These are phyloP conservation scores for Xylariomycetidae sp. DNA, from an alignment of 2,329 filamentous ascomycete species.

Conservation along the genomic window DNA sequence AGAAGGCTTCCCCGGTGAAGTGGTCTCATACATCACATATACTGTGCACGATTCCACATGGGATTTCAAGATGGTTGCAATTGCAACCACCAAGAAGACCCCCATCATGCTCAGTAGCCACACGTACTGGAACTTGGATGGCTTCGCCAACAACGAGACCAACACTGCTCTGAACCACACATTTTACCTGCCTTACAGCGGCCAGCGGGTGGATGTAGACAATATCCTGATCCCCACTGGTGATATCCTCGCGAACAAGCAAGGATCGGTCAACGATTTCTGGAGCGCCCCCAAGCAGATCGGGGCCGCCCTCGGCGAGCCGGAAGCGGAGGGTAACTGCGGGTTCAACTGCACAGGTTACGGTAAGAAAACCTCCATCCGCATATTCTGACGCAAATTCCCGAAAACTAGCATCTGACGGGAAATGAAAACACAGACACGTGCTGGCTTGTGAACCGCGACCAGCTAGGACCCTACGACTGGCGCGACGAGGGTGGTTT, in stretches of 20 bases:
- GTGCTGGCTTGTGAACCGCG: conserved; percentile 65
- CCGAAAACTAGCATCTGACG: no score
- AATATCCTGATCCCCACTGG: conserved; percentile 71
- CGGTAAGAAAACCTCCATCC: conserved; percentile 44
- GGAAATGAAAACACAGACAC: no score
- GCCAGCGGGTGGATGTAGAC: conserved; percentile 64
- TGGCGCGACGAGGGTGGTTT: conserved; percentile 56
- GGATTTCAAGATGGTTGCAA: conserved; percentile 68
- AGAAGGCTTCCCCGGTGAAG: conserved; percentile 74
- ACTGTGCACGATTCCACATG: conserved; percentile 61
- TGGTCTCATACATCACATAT: conserved; percentile 71
- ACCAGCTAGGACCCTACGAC: conserved; percentile 51
- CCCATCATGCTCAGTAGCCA: conserved; percentile 76
- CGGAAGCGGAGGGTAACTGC: conserved; percentile 67
- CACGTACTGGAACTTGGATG: conserved; percentile 81
- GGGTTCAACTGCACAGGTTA: conserved; percentile 81
- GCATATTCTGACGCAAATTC: no score
- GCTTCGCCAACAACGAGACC: conserved; percentile 69
- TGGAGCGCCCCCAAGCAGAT: conserved; percentile 79
- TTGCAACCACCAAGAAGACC: conserved; percentile 68
- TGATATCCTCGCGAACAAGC: conserved; percentile 64
- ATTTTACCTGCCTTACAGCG: conserved; percentile 67
- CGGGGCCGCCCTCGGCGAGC: conserved; percentile 61
- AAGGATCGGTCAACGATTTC: conserved; percentile 71
- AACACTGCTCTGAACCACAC: conserved; percentile 64